Evolutionary conservation across 129 eudicot species (phyloP).

Genomic region (Lactuca sativa): DNA sequence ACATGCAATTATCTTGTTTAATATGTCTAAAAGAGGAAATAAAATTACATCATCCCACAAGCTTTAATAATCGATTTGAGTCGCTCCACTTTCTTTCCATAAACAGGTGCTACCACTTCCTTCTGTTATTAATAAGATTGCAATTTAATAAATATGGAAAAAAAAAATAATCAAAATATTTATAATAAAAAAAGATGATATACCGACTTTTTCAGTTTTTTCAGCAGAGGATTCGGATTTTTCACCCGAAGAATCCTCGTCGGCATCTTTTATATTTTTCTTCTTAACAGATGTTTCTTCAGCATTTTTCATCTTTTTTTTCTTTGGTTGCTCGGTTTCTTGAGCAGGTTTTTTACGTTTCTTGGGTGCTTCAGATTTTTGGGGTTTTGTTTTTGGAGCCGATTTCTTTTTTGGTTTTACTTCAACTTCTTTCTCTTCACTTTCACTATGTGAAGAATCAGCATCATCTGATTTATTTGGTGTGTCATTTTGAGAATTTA

Average conservation of each 20-base stretch:
- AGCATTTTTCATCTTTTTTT: slow-evolving; percentile 45
- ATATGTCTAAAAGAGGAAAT: background rate
- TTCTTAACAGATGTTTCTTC: slow-evolving; percentile 49
- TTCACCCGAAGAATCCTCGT: slow-evolving; percentile 47
- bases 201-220: slow-evolving; percentile 60
- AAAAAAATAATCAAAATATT: background rate
- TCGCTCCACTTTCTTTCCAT: slow-evolving; percentile 88
- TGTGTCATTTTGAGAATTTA: slow-evolving; percentile 41
- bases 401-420: slow-evolving; percentile 50
- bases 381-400: slow-evolving; percentile 44
- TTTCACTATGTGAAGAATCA: slow-evolving; percentile 40
- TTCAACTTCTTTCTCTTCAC: slow-evolving; percentile 42
- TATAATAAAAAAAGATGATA: background rate
- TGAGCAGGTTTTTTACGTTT: slow-evolving; percentile 61
- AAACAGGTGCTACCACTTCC: slow-evolving; percentile 59
- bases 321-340: slow-evolving; percentile 43
- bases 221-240: slow-evolving; percentile 58
- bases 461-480: slow-evolving; percentile 35
- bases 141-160: background rate
- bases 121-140: slow-evolving; percentile 42
- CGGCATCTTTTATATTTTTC: slow-evolving; percentile 45
- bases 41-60: slow-evolving; percentile 81
- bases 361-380: slow-evolving; percentile 45
- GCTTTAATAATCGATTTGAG: slow-evolving; percentile 84
- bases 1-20: background rate